A percentile compares a stretch with the other conserved stretches of the same genome.
Evolutionary conservation across 257 asterid species (phyloP).

Genomic region (Ballota nigra): DNA sequence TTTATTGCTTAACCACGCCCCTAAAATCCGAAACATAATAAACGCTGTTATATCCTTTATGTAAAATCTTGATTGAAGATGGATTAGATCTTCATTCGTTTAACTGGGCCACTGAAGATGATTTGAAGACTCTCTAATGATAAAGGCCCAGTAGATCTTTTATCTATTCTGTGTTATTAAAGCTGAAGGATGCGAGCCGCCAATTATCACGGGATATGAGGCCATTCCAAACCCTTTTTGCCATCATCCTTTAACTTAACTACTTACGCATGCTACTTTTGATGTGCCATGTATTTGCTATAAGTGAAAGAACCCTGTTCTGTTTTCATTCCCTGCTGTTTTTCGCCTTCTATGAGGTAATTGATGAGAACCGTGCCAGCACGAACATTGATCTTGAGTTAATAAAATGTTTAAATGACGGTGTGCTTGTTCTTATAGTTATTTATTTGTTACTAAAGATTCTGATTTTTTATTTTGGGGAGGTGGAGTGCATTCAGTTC

Average conservation of each 20-base stretch:
- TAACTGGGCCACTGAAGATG: constrained; percentile 16
- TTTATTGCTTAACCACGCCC: constrained; percentile 10
- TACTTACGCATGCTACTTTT: constrained; percentile 10
- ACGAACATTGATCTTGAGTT: constrained; percentile 5
- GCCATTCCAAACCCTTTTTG: constrained; percentile 9
- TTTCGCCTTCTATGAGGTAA: constrained; percentile 19
- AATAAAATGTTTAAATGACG: background rate
- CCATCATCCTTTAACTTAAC: constrained; percentile 7
- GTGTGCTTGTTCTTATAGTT: background rate
- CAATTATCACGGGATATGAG: constrained; percentile 12
- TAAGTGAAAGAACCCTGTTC: constrained; percentile 20
- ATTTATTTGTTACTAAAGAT: background rate
- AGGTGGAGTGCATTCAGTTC: background rate
- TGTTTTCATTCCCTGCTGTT: constrained; percentile 18
- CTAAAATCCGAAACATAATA: constrained; percentile 18
- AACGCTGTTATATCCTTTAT: constrained; percentile 15
- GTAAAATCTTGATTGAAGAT: constrained; percentile 17
- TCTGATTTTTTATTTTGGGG: background rate
- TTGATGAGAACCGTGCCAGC: constrained; percentile 16
- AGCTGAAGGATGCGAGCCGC: constrained; percentile 1
- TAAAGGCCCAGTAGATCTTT: constrained; percentile 18
- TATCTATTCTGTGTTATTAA: background rate
- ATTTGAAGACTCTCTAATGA: constrained; percentile 22
- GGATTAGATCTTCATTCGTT: constrained; percentile 4
- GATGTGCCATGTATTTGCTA: constrained; percentile 19